Base-by-base conservation (phyloP, 192 early-diverging fungal genomes). In the Neocallimastix lanati region DNA sequence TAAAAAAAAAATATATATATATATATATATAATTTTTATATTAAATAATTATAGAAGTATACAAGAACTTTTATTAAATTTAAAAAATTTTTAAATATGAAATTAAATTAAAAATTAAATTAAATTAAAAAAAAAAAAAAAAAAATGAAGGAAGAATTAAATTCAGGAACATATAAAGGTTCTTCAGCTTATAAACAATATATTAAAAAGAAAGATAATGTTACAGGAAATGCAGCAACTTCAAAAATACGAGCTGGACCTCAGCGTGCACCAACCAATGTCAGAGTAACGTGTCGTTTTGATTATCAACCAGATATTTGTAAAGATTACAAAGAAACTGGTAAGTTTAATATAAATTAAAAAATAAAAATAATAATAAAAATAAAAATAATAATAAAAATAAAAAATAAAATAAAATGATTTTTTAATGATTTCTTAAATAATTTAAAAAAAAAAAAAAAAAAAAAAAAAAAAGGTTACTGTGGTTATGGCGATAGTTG, bases 401-500 rank as follows among this genome's bases (percentile, higher is more conserved):
- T n/a, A n/a, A n/a, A n/a, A n/a, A n/a, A n/a, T n/a, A n/a, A n/a
- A n/a, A n/a, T n/a, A n/a, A n/a, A n/a, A n/a, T n/a, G n/a, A n/a
- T n/a, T n/a, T n/a, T n/a, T n/a, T 33, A 6, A 33, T 33, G 11
- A 33, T 33, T 11, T 29, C 76, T 30, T 77, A 27, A 7, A 29
- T 21, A 11, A 33, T 33, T 33, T 33, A 50, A 21, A 21, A 50
- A 21, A 50, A 50, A 16, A 50, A 50, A 16, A 50, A 50, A 16
- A 50, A 50, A n/a, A 67, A 67, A 25, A 27, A 85, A 91, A 93
- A 78, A 95, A 93, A 14, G 94, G 95, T 67, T 95, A 89, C 84
- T 99, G 98, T 84, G 98, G 98, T 29, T 99, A 94, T 85, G 98
- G 98, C 76, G 98, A 99, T 84, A 94, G 92, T 27, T 99, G 98